Percentiles rank a stretch among this genome's conserved stretches.
Evolutionary conservation across 495 filamentous ascomycete genomes (phyloP).

Genomic region (Penicillium herquei): DNA sequence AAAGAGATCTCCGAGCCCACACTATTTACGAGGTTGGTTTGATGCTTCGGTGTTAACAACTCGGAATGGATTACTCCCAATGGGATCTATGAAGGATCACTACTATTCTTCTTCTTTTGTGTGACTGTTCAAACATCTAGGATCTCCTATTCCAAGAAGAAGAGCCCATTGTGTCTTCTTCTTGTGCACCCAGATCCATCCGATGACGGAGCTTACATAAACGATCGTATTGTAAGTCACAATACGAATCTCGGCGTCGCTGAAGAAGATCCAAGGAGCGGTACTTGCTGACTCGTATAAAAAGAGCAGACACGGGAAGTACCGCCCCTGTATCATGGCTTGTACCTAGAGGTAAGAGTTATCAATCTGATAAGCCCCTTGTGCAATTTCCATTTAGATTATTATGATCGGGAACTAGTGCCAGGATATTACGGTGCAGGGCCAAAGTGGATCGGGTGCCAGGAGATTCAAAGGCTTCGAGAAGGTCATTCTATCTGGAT

Average conservation of each 20-base stretch:
- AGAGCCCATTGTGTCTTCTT: background rate
- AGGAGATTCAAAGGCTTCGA: conserved; percentile 7
- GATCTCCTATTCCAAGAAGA: background rate
- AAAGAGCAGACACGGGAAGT: too few relatives aligned
- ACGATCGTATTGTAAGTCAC: conserved; percentile 1
- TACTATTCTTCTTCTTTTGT: background rate
- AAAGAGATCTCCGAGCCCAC: conserved; percentile 4
- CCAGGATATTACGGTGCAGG: background rate
- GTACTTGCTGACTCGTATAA: too few relatives aligned
- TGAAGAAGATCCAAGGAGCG: too few relatives aligned
- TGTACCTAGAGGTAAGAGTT: too few relatives aligned
- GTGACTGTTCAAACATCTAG: background rate
- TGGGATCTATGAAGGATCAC: too few relatives aligned
- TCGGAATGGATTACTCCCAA: too few relatives aligned
- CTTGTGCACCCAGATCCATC: conserved; percentile 15
- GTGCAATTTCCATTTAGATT: background rate
- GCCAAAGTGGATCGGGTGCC: conserved; percentile 9
- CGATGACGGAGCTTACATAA: conserved; percentile 28
- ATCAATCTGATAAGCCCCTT: conserved; percentile 31
- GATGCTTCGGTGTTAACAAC: too few relatives aligned
- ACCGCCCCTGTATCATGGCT: background rate
- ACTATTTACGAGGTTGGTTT: background rate
- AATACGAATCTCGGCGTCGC: too few relatives aligned
- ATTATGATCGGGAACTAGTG: conserved; percentile 17
- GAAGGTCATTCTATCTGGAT: conserved; percentile 6